Conservation (phyloP, 768 basidiomycete species). For the Leccinum subtestaceum region DNA sequence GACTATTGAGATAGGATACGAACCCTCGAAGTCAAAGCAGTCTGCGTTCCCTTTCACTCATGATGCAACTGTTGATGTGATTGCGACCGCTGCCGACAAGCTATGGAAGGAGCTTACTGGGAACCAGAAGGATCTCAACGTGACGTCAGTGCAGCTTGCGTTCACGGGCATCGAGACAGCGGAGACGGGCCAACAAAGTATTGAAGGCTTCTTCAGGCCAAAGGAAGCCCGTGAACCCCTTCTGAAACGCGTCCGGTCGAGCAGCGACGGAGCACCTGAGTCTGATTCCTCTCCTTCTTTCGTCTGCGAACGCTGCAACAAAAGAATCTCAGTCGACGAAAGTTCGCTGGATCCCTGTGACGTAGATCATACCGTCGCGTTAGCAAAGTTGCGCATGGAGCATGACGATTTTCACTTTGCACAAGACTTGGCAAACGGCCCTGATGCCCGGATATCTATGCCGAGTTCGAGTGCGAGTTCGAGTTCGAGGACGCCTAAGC, state of each 20-base stretch:
- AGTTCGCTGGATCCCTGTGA: conserved; percentile 18
- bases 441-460: conserved; percentile 12
- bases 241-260: conserved; percentile 41
- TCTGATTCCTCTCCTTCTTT: conserved; percentile 36
- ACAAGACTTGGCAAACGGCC: conserved; percentile 59
- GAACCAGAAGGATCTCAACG: conserved; percentile 49
- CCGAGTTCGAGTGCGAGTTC: neutral
- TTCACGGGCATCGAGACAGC: conserved; percentile 76
- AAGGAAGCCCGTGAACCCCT: conserved; percentile 23
- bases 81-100: conserved; percentile 72
- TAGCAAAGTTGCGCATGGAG: conserved; percentile 55
- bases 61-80: conserved; percentile 70
- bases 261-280: conserved; percentile 12
- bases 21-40: conserved; percentile 74
- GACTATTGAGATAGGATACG: conserved; percentile 51
- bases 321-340: conserved; percentile 39
- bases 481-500: conserved; percentile 26
- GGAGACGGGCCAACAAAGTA: conserved; percentile 79
- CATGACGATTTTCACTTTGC: conserved; percentile 93
- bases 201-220: conserved; percentile 78
- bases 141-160: conserved; percentile 68
- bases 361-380: conserved; percentile 30
- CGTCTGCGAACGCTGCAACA: conserved; percentile 57
- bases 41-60: conserved; percentile 81
- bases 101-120: conserved; percentile 89